Evolutionary conservation across 345 rosid species (phyloP).

Genomic region (Lagerstroemia speciosa): DNA sequence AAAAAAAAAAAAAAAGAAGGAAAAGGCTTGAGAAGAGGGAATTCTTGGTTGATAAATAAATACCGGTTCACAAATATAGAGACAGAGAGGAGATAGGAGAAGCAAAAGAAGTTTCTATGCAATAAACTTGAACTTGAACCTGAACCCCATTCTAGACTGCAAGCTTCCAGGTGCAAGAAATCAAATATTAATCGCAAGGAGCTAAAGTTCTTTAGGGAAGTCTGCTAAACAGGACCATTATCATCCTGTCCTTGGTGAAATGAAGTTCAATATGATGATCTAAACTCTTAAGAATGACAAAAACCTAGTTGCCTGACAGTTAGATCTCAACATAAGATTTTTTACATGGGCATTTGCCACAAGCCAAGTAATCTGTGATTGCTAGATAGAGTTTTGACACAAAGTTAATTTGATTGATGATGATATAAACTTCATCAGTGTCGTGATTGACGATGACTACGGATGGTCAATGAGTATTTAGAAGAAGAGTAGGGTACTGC

Average conservation of each 20-base stretch:
- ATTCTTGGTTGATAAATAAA: not conserved
- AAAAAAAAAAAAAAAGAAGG: not conserved
- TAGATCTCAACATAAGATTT: too few species aligned
- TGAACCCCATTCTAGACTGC: not conserved
- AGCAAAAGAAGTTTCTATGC: not conserved
- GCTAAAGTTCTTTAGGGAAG: not conserved
- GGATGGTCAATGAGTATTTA: not conserved
- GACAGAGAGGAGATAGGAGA: not conserved
- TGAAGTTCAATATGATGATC: too few species aligned
- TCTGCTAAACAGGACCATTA: not conserved
- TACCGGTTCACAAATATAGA: not conserved
- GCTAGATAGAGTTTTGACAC: too few species aligned
- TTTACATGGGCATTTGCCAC: too few species aligned
- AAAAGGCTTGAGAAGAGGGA: not conserved
- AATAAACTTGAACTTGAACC: not conserved
- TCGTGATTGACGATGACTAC: not conserved
- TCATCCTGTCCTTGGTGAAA: not conserved
- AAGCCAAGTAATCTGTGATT: too few species aligned
- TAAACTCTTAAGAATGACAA: too few species aligned
- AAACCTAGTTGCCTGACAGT: too few species aligned
- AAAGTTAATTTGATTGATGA: too few species aligned
- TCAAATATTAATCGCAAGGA: not conserved
- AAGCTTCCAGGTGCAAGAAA: not conserved
- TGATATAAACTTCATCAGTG: too few species aligned
- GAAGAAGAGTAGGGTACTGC: not conserved